A percentile compares a stretch with the other conserved stretches of the same genome.
Conservation (phyloP, 768 basidiomycete species). For the Tulasnella sp. region DNA sequence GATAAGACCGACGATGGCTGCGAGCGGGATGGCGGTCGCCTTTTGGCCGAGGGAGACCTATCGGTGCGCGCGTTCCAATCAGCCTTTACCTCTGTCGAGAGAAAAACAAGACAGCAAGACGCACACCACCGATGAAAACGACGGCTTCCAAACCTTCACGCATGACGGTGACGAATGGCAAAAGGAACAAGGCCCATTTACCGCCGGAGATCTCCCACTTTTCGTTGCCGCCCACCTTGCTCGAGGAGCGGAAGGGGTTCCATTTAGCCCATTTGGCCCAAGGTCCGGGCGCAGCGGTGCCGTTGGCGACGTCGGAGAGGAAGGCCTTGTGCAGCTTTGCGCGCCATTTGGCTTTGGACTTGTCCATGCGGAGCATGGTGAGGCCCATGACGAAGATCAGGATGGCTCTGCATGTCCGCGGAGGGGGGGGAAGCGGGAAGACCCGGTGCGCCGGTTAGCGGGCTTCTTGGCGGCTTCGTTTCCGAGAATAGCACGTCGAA, state of each 20-base stretch:
- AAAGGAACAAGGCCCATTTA: constrained; percentile 83
- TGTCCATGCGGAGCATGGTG: constrained; percentile 92
- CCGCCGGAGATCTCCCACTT: constrained; percentile 22
- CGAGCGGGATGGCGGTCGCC: constrained; percentile 83
- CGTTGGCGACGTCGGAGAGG: constrained; percentile 28
- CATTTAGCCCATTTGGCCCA: background rate
- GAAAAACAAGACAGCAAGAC: constrained; percentile 22
- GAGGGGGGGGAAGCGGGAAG: background rate
- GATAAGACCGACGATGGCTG: constrained; percentile 79
- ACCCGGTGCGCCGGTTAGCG: background rate
- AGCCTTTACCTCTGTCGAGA: no score
- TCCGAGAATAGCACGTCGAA: constrained; percentile 56
- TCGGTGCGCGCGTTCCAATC: no score
- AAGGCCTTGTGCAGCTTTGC: constrained; percentile 82
- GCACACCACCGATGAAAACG: constrained; percentile 83
- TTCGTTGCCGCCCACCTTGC: constrained; percentile 28
- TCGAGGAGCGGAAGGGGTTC: background rate
- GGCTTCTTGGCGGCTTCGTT: background rate
- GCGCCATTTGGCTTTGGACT: constrained; percentile 91
- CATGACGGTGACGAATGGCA: constrained; percentile 88
- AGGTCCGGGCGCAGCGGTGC: background rate
- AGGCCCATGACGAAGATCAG: constrained; percentile 93
- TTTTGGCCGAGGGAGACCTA: constrained; percentile 72
- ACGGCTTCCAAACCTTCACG: constrained; percentile 93
- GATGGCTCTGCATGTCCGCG: constrained; percentile 39